Percentiles rank a stretch among this genome's conserved stretches.
Conservation (phyloP, 352 stramenopile species). For the Bremia lactucae region DNA sequence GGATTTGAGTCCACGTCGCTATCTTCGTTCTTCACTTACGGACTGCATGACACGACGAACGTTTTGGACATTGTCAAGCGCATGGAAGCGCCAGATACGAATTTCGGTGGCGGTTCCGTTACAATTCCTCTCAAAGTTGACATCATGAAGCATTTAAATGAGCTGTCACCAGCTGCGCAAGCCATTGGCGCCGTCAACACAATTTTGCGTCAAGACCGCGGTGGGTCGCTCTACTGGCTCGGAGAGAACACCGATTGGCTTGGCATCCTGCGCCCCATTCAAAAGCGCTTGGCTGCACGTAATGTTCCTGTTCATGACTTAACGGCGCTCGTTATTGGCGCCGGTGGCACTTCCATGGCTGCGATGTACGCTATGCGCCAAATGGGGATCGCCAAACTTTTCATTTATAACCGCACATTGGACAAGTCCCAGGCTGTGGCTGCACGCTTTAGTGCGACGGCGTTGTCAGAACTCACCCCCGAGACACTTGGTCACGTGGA, state of each 20-base stretch:
- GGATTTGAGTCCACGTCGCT: slow-evolving; percentile 85
- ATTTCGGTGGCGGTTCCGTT: slow-evolving; percentile 93
- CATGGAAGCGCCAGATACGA: slow-evolving; percentile 23
- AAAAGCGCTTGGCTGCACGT: slow-evolving; percentile 31
- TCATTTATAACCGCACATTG: slow-evolving; percentile 95
- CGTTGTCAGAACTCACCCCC: slow-evolving; percentile 40
- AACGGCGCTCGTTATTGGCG: slow-evolving; percentile 80
- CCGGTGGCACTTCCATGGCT: slow-evolving; percentile 90
- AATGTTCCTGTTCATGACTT: slow-evolving; percentile 17
- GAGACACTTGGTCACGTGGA: slow-evolving; percentile 50
- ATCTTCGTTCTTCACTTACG: slow-evolving; percentile 84
- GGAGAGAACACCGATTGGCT: slow-evolving; percentile 99
- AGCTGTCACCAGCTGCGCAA: slow-evolving; percentile 86
- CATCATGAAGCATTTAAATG: slow-evolving; percentile 90
- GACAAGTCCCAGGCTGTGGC: slow-evolving; percentile 87
- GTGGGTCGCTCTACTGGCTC: slow-evolving; percentile 34
- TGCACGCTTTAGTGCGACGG: slow-evolving; percentile 76
- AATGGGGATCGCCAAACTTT: slow-evolving; percentile 68
- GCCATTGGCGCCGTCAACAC: slow-evolving; percentile 99
- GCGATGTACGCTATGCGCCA: slow-evolving; percentile 90
- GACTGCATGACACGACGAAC: slow-evolving; percentile 59
- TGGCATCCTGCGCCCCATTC: slow-evolving; percentile 91
- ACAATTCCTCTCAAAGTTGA: slow-evolving; percentile 97
- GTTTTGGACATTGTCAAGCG: slow-evolving; percentile 31
- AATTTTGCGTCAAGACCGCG: slow-evolving; percentile 69